Conservation (phyloP, 768 basidiomycete genomes). For the Amyloporia xantha region DNA sequence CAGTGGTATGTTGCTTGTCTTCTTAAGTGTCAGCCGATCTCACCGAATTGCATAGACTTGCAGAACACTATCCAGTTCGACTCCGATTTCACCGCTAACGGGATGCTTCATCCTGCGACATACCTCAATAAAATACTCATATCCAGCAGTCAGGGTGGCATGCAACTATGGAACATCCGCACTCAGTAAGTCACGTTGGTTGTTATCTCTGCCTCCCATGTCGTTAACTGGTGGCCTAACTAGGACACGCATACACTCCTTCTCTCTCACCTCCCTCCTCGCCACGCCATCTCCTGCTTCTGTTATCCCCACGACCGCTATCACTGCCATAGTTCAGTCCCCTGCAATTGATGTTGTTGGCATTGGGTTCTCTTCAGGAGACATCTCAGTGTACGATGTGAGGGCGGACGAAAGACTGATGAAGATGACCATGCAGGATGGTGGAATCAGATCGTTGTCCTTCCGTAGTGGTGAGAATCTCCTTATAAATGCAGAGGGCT, state of each 20-base stretch:
- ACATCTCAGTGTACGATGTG: conserved; percentile 85
- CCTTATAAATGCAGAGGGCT: background rate
- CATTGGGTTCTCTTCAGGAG: conserved; percentile 84
- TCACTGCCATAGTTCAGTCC: conserved; percentile 82
- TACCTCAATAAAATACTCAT: conserved; percentile 95
- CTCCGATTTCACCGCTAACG: conserved; percentile 75
- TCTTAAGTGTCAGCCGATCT: conserved; percentile 3
- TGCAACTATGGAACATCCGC: conserved; percentile 94
- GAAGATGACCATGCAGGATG: conserved; percentile 87
- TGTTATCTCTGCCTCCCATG: too few relatives aligned
- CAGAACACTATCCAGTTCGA: conserved; percentile 74
- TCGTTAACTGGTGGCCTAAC: background rate
- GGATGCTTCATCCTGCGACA: conserved; percentile 87
- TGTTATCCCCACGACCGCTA: conserved; percentile 32
- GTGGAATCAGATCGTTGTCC: conserved; percentile 64
- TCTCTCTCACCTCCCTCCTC: conserved; percentile 49
- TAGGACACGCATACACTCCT: conserved; percentile 81
- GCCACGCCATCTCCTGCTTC: conserved; percentile 23
- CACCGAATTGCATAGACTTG: conserved; percentile 49
- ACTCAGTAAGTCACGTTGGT: conserved; percentile 60
- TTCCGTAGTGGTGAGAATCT: conserved; percentile 71
- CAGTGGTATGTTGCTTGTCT: conserved; percentile 54
- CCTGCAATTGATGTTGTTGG: conserved; percentile 96
- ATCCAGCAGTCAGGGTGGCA: conserved; percentile 67
- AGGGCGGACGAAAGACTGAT: conserved; percentile 86